A percentile compares a stretch with the other conserved stretches of the same genome.
phyloP scores from a whole-genome alignment of 2,329 filamentous ascomycete genomes.

The Aspergillus sojae region DNA sequence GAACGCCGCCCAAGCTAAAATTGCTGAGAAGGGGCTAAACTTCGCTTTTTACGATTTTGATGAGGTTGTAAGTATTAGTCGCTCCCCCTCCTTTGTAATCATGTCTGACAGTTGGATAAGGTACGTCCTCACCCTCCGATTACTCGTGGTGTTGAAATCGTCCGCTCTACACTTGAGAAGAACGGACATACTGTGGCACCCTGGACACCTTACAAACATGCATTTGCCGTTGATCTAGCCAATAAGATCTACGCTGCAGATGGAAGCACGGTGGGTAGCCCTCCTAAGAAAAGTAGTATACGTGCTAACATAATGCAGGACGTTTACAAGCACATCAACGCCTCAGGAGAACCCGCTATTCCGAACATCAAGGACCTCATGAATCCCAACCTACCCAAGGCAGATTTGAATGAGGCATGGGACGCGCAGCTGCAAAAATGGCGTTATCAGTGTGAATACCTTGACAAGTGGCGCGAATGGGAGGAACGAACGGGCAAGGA shows the following conservation, averaged over 20 bases:
- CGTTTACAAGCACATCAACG: slow-evolving; percentile 27
- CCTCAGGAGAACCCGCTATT: slow-evolving; percentile 42
- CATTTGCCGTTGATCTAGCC: not conserved
- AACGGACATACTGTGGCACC: slow-evolving; percentile 33
- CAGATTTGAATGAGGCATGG: slow-evolving; percentile 19
- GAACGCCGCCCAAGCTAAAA: slow-evolving; percentile 25
- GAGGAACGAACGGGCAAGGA: slow-evolving; percentile 24
- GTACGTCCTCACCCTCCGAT: slow-evolving; percentile 39
- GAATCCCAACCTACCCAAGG: slow-evolving; percentile 18
- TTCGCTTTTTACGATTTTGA: slow-evolving; percentile 36
- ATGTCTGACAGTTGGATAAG: not conserved
- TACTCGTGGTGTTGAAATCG: slow-evolving; percentile 33
- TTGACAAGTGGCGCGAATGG: slow-evolving; percentile 30
- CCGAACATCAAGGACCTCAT: slow-evolving; percentile 33
- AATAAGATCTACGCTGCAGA: not conserved
- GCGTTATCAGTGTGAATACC: slow-evolving; percentile 38
- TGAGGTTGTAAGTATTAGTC: not conserved
- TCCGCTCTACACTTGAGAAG: slow-evolving; percentile 27
- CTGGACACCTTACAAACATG: slow-evolving; percentile 29
- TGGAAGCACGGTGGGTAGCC: not conserved
- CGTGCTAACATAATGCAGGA: slow-evolving; percentile 35
- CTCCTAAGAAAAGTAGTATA: not conserved
- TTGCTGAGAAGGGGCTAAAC: slow-evolving; percentile 24
- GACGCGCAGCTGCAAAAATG: slow-evolving; percentile 38
- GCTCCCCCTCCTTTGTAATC: not conserved